Percentiles rank a stretch among this genome's conserved stretches.
phyloP scores from a whole-genome alignment of 192 early-diverging fungal species.

The Coemansia sp. region DNA sequence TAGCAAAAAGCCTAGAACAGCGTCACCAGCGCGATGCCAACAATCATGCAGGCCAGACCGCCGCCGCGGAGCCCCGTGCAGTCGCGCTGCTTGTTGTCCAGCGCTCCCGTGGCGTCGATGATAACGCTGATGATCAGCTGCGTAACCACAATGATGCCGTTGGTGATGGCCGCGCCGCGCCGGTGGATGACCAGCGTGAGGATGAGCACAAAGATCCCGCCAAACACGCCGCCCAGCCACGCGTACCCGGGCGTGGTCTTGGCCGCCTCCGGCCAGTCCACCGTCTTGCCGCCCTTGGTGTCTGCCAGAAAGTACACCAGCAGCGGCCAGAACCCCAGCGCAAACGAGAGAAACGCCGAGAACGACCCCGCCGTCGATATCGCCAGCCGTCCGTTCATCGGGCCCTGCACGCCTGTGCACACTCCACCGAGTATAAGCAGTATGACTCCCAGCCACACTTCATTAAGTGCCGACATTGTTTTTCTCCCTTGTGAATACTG shows the following conservation, averaged over 20 bases:
- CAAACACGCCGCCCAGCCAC: conserved; percentile 49
- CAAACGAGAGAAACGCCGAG: conserved; percentile 45
- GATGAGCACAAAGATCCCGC: conserved; percentile 45
- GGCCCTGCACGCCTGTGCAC: conserved; percentile 45
- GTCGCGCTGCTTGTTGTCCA: conserved; percentile 31
- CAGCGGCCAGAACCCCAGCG: conserved; percentile 50
- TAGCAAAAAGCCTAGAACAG: conserved; percentile 17
- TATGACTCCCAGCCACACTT: conserved; percentile 35
- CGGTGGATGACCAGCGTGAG: conserved; percentile 47
- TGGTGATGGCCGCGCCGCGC: conserved; percentile 48
- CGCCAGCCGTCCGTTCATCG: conserved; percentile 45
- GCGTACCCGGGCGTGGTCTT: conserved; percentile 31
- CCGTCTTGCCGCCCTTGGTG: conserved; percentile 42
- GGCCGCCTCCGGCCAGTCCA: conserved; percentile 30
- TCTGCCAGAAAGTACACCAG: conserved; percentile 48
- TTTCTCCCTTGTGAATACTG: not conserved
- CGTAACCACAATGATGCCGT: conserved; percentile 45
- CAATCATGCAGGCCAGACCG: conserved; percentile 47
- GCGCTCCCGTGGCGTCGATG: conserved; percentile 38
- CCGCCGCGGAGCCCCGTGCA: conserved; percentile 39
- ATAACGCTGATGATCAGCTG: conserved; percentile 48
- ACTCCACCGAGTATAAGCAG: conserved; percentile 50
- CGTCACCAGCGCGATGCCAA: conserved; percentile 48
- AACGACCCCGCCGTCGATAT: conserved; percentile 46
- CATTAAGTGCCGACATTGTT: conserved; percentile 18